Percentiles rank a stretch among this genome's conserved stretches.
Conservation (phyloP, 1,284 basidiomycete genomes). For the Phylloporus sp. region DNA sequence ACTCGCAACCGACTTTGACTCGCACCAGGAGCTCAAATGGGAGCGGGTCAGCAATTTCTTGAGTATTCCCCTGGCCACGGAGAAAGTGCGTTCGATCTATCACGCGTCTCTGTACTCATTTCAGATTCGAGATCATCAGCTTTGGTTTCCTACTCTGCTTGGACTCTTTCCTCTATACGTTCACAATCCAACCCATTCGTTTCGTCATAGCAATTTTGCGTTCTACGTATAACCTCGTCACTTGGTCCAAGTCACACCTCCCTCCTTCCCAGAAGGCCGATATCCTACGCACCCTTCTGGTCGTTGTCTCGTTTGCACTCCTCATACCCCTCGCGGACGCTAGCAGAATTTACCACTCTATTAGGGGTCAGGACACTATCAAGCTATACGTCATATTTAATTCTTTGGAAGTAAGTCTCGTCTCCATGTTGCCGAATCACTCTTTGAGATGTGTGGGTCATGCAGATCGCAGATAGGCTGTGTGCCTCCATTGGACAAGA, state of each 20-base stretch:
- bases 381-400: conserved; percentile 99
- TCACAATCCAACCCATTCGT: conserved; percentile 96
- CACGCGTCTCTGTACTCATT: conserved; percentile 15
- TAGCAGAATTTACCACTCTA: conserved; percentile 98
- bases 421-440: background rate
- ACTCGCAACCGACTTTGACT: conserved; percentile 90
- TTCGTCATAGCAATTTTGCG: conserved; percentile 74
- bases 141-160: conserved; percentile 96
- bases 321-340: conserved; percentile 90
- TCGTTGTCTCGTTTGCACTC: conserved; percentile 79
- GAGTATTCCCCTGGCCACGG: conserved; percentile 90
- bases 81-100: conserved; percentile 71
- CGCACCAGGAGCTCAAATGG: conserved; percentile 93
- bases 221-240: conserved; percentile 61
- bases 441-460: background rate
- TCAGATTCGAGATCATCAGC: conserved; percentile 75
- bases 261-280: conserved; percentile 93
- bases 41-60: conserved; percentile 98
- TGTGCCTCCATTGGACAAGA: conserved; percentile 99
- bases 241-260: conserved; percentile 59
- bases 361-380: conserved; percentile 98
- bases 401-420: conserved; percentile 81
- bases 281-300: conserved; percentile 81
- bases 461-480: conserved; percentile 91
- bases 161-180: conserved; percentile 97